These are phyloP conservation scores for Metschnikowia henanensis DNA, from an alignment of 805 yeast species.

Conservation along the genomic window DNA sequence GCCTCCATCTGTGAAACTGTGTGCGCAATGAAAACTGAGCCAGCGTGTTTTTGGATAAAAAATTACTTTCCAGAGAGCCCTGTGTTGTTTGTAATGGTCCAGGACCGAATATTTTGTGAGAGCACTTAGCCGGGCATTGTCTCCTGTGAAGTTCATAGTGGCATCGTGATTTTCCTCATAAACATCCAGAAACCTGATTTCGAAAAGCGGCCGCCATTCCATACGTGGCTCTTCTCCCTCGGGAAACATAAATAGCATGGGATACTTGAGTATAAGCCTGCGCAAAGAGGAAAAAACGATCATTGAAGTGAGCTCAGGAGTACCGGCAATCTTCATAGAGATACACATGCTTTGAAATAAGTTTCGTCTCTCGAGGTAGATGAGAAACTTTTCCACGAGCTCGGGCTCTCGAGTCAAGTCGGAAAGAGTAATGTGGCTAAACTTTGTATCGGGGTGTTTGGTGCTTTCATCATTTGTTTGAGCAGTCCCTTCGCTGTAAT, in stretches of 20 bases:
- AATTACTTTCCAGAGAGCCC: constrained; percentile 8
- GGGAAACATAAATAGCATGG: constrained; percentile 9
- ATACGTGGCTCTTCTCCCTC: constrained; percentile 10
- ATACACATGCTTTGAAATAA: constrained; percentile 9
- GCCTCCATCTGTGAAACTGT: constrained; percentile 12
- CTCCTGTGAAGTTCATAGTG: background rate
- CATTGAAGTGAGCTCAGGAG: background rate
- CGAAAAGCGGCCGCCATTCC: constrained; percentile 8
- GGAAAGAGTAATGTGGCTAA: background rate
- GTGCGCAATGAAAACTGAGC: constrained; percentile 11
- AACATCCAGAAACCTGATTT: constrained; percentile 7
- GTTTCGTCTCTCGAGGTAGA: constrained; percentile 9
- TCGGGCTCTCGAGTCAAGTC: constrained; percentile 10
- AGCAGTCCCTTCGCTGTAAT: background rate
- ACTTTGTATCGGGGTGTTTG: background rate
- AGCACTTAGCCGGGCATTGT: background rate
- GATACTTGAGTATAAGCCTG: constrained; percentile 10
- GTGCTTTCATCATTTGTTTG: background rate
- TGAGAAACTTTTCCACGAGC: constrained; percentile 9
- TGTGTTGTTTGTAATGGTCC: constrained; percentile 1
- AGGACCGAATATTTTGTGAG: constrained; percentile 1
- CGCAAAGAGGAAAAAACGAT: constrained; percentile 9
- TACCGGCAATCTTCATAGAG: constrained; percentile 4
- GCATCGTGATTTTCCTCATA: constrained; percentile 1
- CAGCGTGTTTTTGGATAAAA: constrained; percentile 6